phyloP scores from a whole-genome alignment of 768 basidiomycete genomes.

The Harrya chromipes region DNA sequence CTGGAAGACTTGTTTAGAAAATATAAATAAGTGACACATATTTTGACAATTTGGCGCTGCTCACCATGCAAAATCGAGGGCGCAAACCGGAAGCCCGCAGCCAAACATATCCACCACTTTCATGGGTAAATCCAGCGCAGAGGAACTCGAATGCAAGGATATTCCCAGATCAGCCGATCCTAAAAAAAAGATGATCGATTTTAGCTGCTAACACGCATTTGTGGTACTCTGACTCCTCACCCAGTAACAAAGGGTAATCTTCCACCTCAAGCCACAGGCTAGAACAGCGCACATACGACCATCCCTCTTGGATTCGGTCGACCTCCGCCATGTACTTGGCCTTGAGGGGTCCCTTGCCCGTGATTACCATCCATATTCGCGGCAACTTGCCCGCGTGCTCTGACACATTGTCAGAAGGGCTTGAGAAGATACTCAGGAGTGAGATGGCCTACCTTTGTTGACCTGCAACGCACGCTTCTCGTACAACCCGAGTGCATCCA shows the following conservation, averaged over 20 bases:
- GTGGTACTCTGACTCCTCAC: constrained; percentile 36
- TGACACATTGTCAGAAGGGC: constrained; percentile 1
- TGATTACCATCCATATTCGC: constrained; percentile 78
- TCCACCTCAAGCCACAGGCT: constrained; percentile 87
- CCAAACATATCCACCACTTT: constrained; percentile 99
- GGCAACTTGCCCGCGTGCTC: constrained; percentile 46
- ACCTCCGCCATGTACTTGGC: constrained; percentile 72
- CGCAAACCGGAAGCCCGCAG: constrained; percentile 90
- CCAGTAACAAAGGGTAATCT: constrained; percentile 87
- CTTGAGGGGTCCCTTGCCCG: constrained; percentile 84
- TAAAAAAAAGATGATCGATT: constrained; percentile 28
- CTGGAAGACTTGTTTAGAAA: constrained; percentile 55
- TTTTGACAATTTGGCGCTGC: constrained; percentile 18
- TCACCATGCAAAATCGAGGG: constrained; percentile 84
- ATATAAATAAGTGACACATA: constrained; percentile 3
- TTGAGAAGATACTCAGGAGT: background rate
- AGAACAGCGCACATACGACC: constrained; percentile 75
- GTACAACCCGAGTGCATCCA: constrained; percentile 71
- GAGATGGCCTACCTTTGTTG: constrained; percentile 12
- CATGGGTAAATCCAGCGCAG: constrained; percentile 93
- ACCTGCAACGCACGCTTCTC: constrained; percentile 50
- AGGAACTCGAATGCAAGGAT: constrained; percentile 87
- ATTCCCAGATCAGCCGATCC: constrained; percentile 92
- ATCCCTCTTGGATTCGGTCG: constrained; percentile 51
- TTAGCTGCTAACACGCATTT: background rate